Base-by-base conservation (phyloP, 2,329 filamentous ascomycete species). In the Hirsutella rhossiliensis region DNA sequence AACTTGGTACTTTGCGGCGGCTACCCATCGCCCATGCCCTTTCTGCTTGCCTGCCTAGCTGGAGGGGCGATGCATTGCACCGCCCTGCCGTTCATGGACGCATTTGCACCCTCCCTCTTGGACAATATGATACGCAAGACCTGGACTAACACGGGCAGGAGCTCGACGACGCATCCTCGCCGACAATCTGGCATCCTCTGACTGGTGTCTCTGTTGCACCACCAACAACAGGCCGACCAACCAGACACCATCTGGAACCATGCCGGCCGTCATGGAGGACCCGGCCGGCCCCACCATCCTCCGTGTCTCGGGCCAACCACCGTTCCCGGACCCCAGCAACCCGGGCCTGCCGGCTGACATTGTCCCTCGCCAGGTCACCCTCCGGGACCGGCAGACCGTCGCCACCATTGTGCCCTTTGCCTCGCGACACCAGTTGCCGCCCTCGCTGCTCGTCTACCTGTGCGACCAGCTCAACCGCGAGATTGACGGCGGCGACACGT, bases 401-500 rank as follows among this genome's bases (percentile, higher is more conserved):
- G 88, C 87, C 9, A 94, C 87, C 1, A 72, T 94, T 38, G 75
- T 94, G 42, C 88, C 88, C 11, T 88, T 94, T 62, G 80, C 79
- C 17, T 84, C 83, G n/a, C 76, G 77, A 17, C 70, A 78, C 45
- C 78, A 88, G 57, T 81, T 94, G n/a, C 88, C 88, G 3, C 67
- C 71, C 34, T 81, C 82, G 7, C 69, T 95, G 46, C 69, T 90
- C 31, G 73, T 73, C 34, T 92, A 94, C 57, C 76, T 95, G 40
- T 84, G 78, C 54, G 84, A 87, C 56, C 83, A 92, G 65, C 75
- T 94, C 54, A 90, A 89, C 61, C 83, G 85, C 63, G 88, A 94
- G 63, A 92, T 95, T 56, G 86, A 92, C 57, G 85, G 87, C 62
- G 88, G 88, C 45, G 87, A 94, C 61, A 94, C 88, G 1, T 94